phyloP scores from a whole-genome alignment of 2,329 filamentous ascomycete species.

The Stemphylium beticola region DNA sequence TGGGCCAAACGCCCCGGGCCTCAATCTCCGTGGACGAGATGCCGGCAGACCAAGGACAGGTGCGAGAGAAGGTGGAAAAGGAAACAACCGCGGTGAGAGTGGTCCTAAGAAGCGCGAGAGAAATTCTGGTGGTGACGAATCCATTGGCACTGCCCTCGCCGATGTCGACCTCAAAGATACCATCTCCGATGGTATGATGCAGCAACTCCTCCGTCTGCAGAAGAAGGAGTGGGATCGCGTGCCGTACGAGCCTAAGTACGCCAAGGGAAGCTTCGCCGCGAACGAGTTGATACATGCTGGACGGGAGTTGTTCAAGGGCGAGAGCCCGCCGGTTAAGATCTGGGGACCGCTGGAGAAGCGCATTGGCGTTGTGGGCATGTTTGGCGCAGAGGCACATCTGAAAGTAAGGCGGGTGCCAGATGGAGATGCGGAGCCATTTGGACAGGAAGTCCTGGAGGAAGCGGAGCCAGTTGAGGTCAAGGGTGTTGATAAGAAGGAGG shows the following conservation, averaged over 20 bases:
- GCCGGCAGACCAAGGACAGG: conserved; percentile 13
- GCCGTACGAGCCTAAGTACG: conserved; percentile 46
- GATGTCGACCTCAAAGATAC: conserved; percentile 23
- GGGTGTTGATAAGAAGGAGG: conserved; percentile 5
- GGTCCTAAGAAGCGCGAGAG: conserved; percentile 33
- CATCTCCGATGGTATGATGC: conserved; percentile 39
- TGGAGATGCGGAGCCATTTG: conserved; percentile 28
- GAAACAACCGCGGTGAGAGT: conserved; percentile 13
- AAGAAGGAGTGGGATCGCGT: conserved; percentile 45
- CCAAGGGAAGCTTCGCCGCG: conserved; percentile 40
- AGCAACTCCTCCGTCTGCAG: conserved; percentile 43
- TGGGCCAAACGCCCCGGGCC: conserved; percentile 17
- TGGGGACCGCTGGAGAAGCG: conserved; percentile 37
- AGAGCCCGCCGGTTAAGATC: conserved; percentile 38
- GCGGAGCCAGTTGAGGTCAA: conserved; percentile 1
- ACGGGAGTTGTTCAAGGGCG: conserved; percentile 41
- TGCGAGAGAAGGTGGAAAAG: conserved; percentile 1
- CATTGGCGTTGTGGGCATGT: conserved; percentile 44
- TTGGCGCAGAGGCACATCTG: conserved; percentile 36
- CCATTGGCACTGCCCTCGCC: conserved; percentile 1
- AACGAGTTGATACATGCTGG: conserved; percentile 41
- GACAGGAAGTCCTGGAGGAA: conserved; percentile 17
- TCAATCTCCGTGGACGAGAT: conserved; percentile 36
- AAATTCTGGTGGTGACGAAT: conserved; percentile 6
- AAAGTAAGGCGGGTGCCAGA: conserved; percentile 33